Conservation (phyloP, 805 yeast genomes). For the Candida succiphila region DNA sequence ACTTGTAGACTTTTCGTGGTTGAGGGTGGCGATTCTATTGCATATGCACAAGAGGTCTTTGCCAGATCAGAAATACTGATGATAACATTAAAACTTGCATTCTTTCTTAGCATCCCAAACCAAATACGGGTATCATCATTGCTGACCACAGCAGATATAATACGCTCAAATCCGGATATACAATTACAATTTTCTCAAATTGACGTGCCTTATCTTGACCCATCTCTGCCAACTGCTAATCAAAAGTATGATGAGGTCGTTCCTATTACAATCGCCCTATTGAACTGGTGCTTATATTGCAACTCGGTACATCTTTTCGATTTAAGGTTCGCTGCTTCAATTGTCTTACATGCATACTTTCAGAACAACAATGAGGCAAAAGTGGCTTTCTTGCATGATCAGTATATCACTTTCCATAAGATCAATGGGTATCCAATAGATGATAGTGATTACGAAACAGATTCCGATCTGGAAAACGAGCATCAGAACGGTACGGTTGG, state of each 20-base stretch:
- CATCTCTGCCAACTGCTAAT: constrained; percentile 26
- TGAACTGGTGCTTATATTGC: constrained; percentile 73
- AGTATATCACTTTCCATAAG: constrained; percentile 35
- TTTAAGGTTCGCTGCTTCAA: constrained; percentile 62
- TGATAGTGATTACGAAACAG: constrained; percentile 4
- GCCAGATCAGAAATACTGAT: constrained; percentile 54
- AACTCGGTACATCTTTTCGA: constrained; percentile 83
- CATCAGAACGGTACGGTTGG: not conserved
- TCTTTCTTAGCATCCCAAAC: constrained; percentile 55
- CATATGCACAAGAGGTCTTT: constrained; percentile 50
- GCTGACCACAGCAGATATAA: constrained; percentile 67
- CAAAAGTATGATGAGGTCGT: constrained; percentile 28
- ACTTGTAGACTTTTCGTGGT: constrained; percentile 64
- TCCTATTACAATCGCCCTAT: constrained; percentile 65
- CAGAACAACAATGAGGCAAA: constrained; percentile 54
- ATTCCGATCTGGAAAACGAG: constrained; percentile 1
- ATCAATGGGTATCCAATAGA: constrained; percentile 12
- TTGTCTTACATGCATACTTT: constrained; percentile 60
- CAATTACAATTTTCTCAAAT: constrained; percentile 69
- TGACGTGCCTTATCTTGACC: constrained; percentile 89
- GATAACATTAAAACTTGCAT: constrained; percentile 58
- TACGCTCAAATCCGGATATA: constrained; percentile 52
- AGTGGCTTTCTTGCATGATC: constrained; percentile 54
- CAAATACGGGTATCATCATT: constrained; percentile 60
- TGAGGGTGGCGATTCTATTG: constrained; percentile 61